Base-by-base conservation (phyloP, 768 basidiomycete genomes). In the Xerocomus brunneocitrinus region DNA sequence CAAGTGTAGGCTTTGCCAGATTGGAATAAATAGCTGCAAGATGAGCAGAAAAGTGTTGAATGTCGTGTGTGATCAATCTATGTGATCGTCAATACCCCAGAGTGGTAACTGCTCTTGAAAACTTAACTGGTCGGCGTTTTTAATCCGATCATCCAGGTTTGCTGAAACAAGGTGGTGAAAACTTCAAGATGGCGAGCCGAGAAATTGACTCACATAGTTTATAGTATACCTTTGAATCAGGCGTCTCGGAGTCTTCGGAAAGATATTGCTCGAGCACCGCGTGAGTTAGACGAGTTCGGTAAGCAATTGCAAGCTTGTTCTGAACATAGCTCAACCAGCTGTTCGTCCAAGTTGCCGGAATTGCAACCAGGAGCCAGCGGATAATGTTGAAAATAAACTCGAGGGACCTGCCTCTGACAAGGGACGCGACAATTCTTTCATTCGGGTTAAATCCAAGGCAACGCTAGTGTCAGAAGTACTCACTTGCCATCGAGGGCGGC, bases 51-150 rank as follows among this genome's bases (percentile, higher is more conserved):
- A 97, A 98, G 49, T 87, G 87, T 67, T 95, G 91, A 45, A 98
- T 93, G 68, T 98, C 95, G 54, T 95, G 86, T 2, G 93, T 95
- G 49, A 97, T 90, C 87, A 94, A 93, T 74, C 89, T 93, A 62
- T 1, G 7, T 28, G 34, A 27, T 41, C 32, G 39, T 66, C 45
- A 65, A 46, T 57, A 41, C 30, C 19, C 38, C 39, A n/a, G 28
- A 58, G 31, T 25, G 28, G 32, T 30, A 16, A 39, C 25, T 3
- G 27, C 13, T 19, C 30, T 42, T 14, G 16, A n/a, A 4, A 28
- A 65, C 79, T 60, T 51, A 60, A 89, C 88, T 97, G 93, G 67
- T 98, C 94, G 14, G 91, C 88, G 61, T 98, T 97, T 76, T 93
- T 93, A 47, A 98, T 93, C 47, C 95, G 78, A 66, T 98, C 95